A percentile compares a stretch with the other conserved stretches of the same genome.
These are phyloP conservation scores for Aotearoamyces nothofagi DNA, from an alignment of 2,329 filamentous ascomycete genomes.

Conservation along the genomic window DNA sequence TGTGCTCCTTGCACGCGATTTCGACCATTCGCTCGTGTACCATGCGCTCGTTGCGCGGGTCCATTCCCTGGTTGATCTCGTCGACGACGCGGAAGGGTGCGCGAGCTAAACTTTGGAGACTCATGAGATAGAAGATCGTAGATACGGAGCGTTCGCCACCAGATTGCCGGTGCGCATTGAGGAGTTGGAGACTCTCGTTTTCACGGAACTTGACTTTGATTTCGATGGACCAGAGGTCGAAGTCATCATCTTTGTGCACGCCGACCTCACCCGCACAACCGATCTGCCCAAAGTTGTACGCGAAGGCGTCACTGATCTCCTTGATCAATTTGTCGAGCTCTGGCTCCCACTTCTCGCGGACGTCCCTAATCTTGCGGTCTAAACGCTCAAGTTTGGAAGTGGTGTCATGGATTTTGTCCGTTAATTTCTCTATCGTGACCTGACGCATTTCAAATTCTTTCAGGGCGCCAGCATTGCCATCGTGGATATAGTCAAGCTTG, in stretches of 20 bases:
- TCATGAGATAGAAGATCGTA: slow-evolving; percentile 98
- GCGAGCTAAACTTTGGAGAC: slow-evolving; percentile 81
- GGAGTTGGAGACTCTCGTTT: slow-evolving; percentile 66
- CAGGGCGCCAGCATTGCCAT: slow-evolving; percentile 60
- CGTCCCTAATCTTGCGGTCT: slow-evolving; percentile 40
- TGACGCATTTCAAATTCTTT: slow-evolving; percentile 63
- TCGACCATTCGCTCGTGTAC: slow-evolving; percentile 97
- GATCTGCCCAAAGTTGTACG: slow-evolving; percentile 86
- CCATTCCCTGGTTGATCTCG: slow-evolving; percentile 99
- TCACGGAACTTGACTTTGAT: slow-evolving; percentile 91
- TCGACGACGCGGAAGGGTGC: slow-evolving; percentile 96
- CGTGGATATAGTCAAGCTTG: slow-evolving; percentile 66
- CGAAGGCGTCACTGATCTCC: slow-evolving; percentile 81
- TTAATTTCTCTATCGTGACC: slow-evolving; percentile 51
- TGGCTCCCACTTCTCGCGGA: slow-evolving; percentile 71
- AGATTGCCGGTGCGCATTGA: slow-evolving; percentile 87
- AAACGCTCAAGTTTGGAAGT: slow-evolving; percentile 38
- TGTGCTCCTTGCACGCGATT: slow-evolving; percentile 76
- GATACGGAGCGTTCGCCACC: slow-evolving; percentile 92
- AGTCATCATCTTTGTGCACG: slow-evolving; percentile 82
- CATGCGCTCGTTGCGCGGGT: slow-evolving; percentile 94
- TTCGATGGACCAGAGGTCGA: slow-evolving; percentile 85
- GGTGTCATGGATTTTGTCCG: slow-evolving; percentile 38
- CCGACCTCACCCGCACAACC: slow-evolving; percentile 84
- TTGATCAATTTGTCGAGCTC: slow-evolving; percentile 60